Percentiles rank a stretch among this genome's conserved stretches.
Evolutionary conservation across 208 protist genomes (phyloP).

Genomic region (Lotmaria passim): DNA sequence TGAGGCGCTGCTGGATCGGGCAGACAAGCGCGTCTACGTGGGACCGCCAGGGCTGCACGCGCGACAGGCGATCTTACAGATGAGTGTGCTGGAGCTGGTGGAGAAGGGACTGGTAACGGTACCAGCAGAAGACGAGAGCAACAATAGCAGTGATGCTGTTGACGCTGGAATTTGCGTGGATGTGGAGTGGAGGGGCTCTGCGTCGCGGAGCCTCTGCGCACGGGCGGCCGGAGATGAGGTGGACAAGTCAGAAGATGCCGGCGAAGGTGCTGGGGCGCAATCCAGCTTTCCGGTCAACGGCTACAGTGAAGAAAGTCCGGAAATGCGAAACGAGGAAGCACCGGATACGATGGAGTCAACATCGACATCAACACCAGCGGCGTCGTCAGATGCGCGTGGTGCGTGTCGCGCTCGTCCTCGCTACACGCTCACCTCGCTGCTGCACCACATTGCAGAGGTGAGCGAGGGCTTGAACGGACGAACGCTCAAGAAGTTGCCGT

Average conservation of each 20-base stretch:
- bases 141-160: background rate
- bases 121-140: background rate
- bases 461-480: constrained; percentile 91
- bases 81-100: constrained; percentile 84
- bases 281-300: background rate
- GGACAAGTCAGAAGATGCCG: background rate
- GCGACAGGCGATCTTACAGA: constrained; percentile 72
- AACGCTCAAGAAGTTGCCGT: constrained; percentile 92
- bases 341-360: too few species aligned
- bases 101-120: constrained; percentile 24
- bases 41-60: constrained; percentile 86
- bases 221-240: background rate
- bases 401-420: background rate
- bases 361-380: constrained; percentile 2
- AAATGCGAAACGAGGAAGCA: constrained; percentile 4
- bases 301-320: background rate
- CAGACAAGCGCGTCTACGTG: constrained; percentile 95
- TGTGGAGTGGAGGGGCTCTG: background rate
- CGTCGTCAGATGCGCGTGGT: background rate
- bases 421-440: constrained; percentile 12
- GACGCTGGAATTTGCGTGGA: background rate
- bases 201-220: background rate
- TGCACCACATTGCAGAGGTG: constrained; percentile 39
- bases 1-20: constrained; percentile 95
- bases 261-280: background rate